phyloP scores from a whole-genome alignment of 2,329 filamentous ascomycete species.

The Diaporthe citrichinensis region DNA sequence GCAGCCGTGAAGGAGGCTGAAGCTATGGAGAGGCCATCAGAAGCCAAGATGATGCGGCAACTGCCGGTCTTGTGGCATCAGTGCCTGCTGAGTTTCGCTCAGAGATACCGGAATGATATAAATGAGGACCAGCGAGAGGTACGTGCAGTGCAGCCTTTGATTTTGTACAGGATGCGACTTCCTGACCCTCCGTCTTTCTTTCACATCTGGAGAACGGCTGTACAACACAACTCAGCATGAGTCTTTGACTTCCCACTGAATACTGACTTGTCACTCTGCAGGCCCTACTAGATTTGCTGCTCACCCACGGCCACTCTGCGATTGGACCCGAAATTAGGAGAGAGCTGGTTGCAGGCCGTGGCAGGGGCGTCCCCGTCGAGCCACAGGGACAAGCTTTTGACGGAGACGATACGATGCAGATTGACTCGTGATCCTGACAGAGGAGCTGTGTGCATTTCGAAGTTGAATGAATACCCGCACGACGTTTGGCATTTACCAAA shows the following conservation, averaged over 20 bases:
- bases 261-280: conserved; percentile 52
- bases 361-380: conserved; percentile 81
- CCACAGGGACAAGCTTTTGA: conserved; percentile 69
- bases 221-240: no score
- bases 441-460: neutral
- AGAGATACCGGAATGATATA: conserved; percentile 95
- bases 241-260: neutral
- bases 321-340: conserved; percentile 93
- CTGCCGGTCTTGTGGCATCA: conserved; percentile 99
- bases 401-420: conserved; percentile 93
- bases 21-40: conserved; percentile 62
- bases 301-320: conserved; percentile 86
- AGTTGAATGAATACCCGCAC: conserved; percentile 34
- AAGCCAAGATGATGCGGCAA: conserved; percentile 56
- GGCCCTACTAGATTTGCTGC: conserved; percentile 86
- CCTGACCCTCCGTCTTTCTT: no score
- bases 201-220: no score
- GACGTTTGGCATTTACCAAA: neutral
- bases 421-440: conserved; percentile 60
- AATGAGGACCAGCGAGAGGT: conserved; percentile 87
- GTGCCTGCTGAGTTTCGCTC: conserved; percentile 90
- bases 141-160: conserved; percentile 29
- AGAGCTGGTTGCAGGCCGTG: conserved; percentile 89
- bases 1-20: conserved; percentile 68
- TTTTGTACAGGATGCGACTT: neutral